phyloP scores from a whole-genome alignment of 73 alveolate genomes.

The Paramecium primaurelia region DNA sequence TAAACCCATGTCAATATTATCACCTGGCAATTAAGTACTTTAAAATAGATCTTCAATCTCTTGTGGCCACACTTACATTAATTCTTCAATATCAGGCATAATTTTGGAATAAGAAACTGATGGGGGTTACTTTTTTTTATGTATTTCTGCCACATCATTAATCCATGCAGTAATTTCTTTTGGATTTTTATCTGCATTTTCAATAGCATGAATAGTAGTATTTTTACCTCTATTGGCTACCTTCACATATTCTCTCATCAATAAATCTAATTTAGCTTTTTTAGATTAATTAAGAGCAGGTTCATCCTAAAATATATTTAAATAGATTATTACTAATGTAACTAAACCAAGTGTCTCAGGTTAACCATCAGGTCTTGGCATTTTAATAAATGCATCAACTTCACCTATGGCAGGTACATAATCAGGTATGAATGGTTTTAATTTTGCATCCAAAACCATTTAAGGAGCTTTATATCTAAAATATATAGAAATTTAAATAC shows the following conservation, averaged over 20 bases:
- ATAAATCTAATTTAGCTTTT: conserved; percentile 75
- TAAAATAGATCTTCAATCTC: conserved; percentile 85
- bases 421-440: conserved; percentile 95
- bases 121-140: conserved; percentile 92
- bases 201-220: conserved; percentile 67
- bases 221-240: conserved; percentile 61
- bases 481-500: neutral
- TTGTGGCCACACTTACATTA: conserved; percentile 95
- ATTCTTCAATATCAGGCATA: conserved; percentile 92
- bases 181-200: conserved; percentile 95
- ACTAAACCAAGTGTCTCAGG: conserved; percentile 85
- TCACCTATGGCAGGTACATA: conserved; percentile 95
- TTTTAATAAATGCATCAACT: conserved; percentile 95
- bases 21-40: conserved; percentile 83
- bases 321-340: conserved; percentile 53
- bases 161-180: conserved; percentile 92
- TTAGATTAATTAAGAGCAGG: conserved; percentile 81
- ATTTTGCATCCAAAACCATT: conserved; percentile 89
- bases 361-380: conserved; percentile 91
- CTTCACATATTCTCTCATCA: conserved; percentile 72
- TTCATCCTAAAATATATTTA: conserved; percentile 69
- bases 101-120: conserved; percentile 87
- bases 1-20: conserved; percentile 84
- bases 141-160: conserved; percentile 84
- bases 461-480: conserved; percentile 86